Evolutionary conservation across 768 basidiomycete species (phyloP), one percentile per base, ranked within the genome.

Genomic region (Cystofilobasidium ferigula): DNA sequence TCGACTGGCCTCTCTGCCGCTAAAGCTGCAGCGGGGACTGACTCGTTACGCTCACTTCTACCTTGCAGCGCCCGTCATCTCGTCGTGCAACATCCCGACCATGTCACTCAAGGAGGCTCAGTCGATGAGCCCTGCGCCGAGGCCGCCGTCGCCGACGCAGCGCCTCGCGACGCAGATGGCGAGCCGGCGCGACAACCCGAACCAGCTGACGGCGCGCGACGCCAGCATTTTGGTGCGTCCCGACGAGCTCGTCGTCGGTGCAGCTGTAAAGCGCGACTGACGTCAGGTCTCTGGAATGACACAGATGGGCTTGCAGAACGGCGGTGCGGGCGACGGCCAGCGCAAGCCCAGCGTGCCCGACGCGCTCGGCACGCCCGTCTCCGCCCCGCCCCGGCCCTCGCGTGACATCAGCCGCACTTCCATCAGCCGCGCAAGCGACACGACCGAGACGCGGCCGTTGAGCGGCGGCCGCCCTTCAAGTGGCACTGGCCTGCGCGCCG

Each of bases 11-110:
- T 51, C 47, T 24, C 6, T 30, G 26, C 42, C 7, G 43, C 40
- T 18, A 1, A 14, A n/a, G n/a, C 34, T 7, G 8, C 20, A 7
- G 7, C 12, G 16, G 20, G 16, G 53, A 54, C 57, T 35, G 5
- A 18, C 35, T 8, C 24, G 28, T n/a, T 8, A 2, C 34, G n/a
- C 4, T 43, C 32, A 2, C 16, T 26, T 30, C 22, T 59, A 6
- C 1, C 38, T 12, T 4, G 0, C 72, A 92, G 94, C 86, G 72
- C 88, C 92, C 30, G 93, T 98, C 58, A 84, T 95, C 20, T 97
- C 95, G 3, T 95, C 93, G 2, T 89, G 88, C 78, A 95, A 95
- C 72, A 89, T 98, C 60, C 89, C 92, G 0, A 98, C 94, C 0
- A 97, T 98, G 69, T 90, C 94, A 0, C 81, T 99, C 47, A 83